These are phyloP conservation scores for Casuarina cunninghamiana DNA, from an alignment of 306 rosid genomes.

Conservation along the genomic window DNA sequence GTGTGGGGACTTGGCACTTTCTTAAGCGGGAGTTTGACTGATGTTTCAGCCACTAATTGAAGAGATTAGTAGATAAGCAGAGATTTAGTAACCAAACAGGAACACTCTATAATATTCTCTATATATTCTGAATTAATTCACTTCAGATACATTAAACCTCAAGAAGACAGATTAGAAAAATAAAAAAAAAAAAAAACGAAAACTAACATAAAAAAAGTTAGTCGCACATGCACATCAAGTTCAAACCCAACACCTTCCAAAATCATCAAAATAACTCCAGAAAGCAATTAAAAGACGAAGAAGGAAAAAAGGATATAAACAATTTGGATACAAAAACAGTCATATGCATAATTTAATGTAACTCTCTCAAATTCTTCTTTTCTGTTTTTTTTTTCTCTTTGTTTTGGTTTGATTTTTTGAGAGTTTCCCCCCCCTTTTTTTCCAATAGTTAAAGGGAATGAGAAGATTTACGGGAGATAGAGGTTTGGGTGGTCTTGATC, in stretches of 20 bases:
- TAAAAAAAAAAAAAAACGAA: neutral
- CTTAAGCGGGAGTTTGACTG: neutral
- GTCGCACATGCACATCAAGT: slow-evolving; percentile 48
- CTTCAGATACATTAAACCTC: slow-evolving; percentile 32
- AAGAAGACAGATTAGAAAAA: slow-evolving; percentile 27
- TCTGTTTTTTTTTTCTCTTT: slow-evolving; percentile 1
- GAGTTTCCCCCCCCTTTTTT: slow-evolving; percentile 19
- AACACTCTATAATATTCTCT: slow-evolving; percentile 30
- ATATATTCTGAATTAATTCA: slow-evolving; percentile 37
- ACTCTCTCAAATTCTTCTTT: slow-evolving; percentile 21
- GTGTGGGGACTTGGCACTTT: neutral
- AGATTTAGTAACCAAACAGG: neutral
- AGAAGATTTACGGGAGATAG: slow-evolving; percentile 73
- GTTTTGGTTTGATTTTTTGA: slow-evolving; percentile 27
- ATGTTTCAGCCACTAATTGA: slow-evolving; percentile 2
- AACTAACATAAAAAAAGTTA: slow-evolving; percentile 33
- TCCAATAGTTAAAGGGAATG: slow-evolving; percentile 21
- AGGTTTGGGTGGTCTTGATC: slow-evolving; percentile 68
- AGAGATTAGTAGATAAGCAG: neutral
- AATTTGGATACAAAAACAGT: slow-evolving; percentile 30
- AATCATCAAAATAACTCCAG: slow-evolving; percentile 26
- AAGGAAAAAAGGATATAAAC: neutral
- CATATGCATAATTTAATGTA: slow-evolving; percentile 18
- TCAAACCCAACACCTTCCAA: slow-evolving; percentile 36
- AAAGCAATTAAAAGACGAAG: neutral